A percentile compares a stretch with the other conserved stretches of the same genome.
Conservation (phyloP, 2,329 filamentous ascomycete genomes). For the Plenodomus tracheiphilus region DNA sequence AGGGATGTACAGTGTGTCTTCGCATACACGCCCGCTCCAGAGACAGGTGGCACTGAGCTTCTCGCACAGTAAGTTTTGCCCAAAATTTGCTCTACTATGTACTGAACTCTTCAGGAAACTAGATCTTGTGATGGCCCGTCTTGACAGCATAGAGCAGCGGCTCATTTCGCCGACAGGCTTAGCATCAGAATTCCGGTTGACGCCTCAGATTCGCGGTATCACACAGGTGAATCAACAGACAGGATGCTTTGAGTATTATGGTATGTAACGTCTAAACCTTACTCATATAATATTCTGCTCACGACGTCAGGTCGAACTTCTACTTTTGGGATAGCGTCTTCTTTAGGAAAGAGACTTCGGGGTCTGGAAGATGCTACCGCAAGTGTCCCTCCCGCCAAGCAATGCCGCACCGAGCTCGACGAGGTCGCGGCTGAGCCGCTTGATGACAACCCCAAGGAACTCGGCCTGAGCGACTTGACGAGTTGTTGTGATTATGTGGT, state of each 20-base stretch:
- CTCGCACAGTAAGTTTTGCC: neutral
- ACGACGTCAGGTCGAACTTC: neutral
- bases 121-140: neutral
- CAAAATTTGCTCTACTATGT: neutral
- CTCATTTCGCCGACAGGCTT: neutral
- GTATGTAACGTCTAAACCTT: neutral
- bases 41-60: neutral
- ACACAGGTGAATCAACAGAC: conserved; percentile 1
- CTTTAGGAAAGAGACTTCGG: neutral
- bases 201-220: neutral
- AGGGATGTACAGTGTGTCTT: neutral
- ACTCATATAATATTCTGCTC: neutral
- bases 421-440: neutral
- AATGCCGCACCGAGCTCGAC: neutral
- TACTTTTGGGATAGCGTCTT: neutral
- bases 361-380: neutral
- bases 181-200: neutral
- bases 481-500: conserved; percentile 2
- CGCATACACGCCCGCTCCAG: neutral
- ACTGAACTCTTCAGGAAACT: conserved; percentile 1
- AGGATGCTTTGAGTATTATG: conserved; percentile 3
- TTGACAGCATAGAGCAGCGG: conserved; percentile 1
- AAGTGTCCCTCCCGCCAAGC: neutral
- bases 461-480: neutral
- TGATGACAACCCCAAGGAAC: neutral